Percentiles rank a stretch among this genome's conserved stretches.
phyloP scores from a whole-genome alignment of 305 asterid genomes.

The Striga hermonthica region DNA sequence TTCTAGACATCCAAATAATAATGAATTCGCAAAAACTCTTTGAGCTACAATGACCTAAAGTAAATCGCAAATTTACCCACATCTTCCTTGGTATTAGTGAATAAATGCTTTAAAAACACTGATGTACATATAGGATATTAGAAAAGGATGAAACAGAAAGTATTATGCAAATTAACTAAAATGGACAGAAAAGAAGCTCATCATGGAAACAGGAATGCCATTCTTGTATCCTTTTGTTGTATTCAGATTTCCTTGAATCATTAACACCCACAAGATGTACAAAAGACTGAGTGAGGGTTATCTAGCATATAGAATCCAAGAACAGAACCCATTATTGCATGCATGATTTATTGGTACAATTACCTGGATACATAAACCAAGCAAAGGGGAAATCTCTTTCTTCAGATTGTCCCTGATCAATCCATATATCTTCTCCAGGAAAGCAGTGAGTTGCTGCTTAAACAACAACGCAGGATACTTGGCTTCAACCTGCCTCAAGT shows the following conservation, averaged over 20 bases:
- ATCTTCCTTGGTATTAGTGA: background rate
- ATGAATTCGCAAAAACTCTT: too few species aligned
- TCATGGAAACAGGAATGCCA: background rate
- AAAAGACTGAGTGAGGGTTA: background rate
- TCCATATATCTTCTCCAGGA: constrained; percentile 97
- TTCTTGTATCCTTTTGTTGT: constrained; percentile 14
- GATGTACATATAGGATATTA: too few species aligned
- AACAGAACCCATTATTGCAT: constrained; percentile 25
- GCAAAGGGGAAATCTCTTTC: constrained; percentile 95
- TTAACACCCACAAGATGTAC: constrained; percentile 18
- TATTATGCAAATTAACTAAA: constrained; percentile 25
- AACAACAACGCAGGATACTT: constrained; percentile 97
- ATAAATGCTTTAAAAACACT: constrained; percentile 2
- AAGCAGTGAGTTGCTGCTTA: constrained; percentile 99
- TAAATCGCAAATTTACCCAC: too few species aligned
- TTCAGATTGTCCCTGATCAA: constrained; percentile 91
- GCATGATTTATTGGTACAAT: constrained; percentile 16
- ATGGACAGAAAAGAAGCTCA: constrained; percentile 27
- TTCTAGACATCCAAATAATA: too few species aligned
- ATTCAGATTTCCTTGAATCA: constrained; percentile 7
- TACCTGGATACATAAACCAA: constrained; percentile 98
- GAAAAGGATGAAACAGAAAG: too few species aligned
- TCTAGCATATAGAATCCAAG: constrained; percentile 8
- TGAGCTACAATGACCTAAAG: too few species aligned
- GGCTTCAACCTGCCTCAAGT: constrained; percentile 96